Evolutionary conservation across 257 asterid genomes (phyloP), one percentile per base, ranked within the genome.

Genomic region (Scutellaria baicalensis): DNA sequence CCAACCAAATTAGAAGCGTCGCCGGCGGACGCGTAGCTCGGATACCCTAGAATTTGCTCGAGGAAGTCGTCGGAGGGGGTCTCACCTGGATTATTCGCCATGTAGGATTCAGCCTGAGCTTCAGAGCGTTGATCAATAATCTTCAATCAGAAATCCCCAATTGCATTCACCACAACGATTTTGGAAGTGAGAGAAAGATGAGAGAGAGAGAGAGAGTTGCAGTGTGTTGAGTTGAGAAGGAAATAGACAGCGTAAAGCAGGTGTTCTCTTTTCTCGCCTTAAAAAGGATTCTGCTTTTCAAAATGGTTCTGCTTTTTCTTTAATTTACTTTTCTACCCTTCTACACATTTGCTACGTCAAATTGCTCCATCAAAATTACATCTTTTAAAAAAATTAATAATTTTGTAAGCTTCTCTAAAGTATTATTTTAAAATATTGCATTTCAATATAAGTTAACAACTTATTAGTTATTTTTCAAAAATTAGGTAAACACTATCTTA

Each of bases 1-100:
- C 86, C 87, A 20, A 78, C 83, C 80, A 88, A 68, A 79, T 82
- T 86, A 35, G 79, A 48, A 27, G 78, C 52, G 8, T 83, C 89
- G 18, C 72, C 71, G 5, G 78, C 89, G 3, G 78, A 66, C 0
- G 84, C 84, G 43, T 85, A 91, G 58, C 82, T 68, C 14, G 82
- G 97, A 68, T 81, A 93, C 66, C 96, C 92, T 27, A 93, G 75
- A 59, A 93, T 82, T 73, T 93, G 97, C 55, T 93, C 97, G 35
- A 93, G 74, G 73, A 93, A 93, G 66, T 93, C 98, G 59, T 90
- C 98, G 64, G 97, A 83, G 12, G 95, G 70, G 48, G 82, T 73
- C 38, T 92, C 97, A 9, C 90, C 75, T 16, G 83, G 86, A 70
- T 90, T 86, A 70, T 85, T 93, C 42, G 97, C 88, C 98, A 93